phyloP scores from a whole-genome alignment of 2,329 filamentous ascomycete species.

The Dactylellina leptospora region DNA sequence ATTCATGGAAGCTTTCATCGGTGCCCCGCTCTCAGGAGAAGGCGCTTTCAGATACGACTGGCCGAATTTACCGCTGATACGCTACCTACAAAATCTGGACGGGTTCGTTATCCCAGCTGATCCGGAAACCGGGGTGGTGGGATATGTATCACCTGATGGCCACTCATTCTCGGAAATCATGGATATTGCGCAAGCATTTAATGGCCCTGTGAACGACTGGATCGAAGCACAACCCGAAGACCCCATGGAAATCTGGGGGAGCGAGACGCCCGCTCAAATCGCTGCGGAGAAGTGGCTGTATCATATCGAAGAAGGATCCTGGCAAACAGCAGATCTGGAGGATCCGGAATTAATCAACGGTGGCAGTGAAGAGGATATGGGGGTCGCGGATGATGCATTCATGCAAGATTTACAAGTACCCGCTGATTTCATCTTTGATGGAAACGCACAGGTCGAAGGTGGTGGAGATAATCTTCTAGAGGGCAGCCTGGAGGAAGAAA shows the following conservation, averaged over 20 bases:
- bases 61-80: conserved; percentile 7
- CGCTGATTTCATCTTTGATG: not conserved
- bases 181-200: conserved; percentile 4
- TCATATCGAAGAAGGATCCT: conserved; percentile 6
- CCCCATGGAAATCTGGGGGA: not conserved
- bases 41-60: conserved; percentile 13
- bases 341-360: not conserved
- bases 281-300: conserved; percentile 33
- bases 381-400: not conserved
- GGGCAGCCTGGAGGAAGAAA: not conserved
- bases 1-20: conserved; percentile 31
- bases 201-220: not conserved
- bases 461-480: not conserved
- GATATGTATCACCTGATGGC: conserved; percentile 7
- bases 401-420: not conserved
- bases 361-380: not conserved
- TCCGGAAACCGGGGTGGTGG: not conserved
- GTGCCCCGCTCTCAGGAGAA: not conserved
- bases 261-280: not conserved
- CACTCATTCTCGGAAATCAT: conserved; percentile 11
- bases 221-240: not conserved
- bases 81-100: conserved; percentile 1
- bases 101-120: conserved; percentile 7
- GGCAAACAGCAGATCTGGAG: not conserved
- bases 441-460: not conserved